Base-by-base conservation (phyloP, 202 grass and related monocot genomes). In the Eragrostis tef region DNA sequence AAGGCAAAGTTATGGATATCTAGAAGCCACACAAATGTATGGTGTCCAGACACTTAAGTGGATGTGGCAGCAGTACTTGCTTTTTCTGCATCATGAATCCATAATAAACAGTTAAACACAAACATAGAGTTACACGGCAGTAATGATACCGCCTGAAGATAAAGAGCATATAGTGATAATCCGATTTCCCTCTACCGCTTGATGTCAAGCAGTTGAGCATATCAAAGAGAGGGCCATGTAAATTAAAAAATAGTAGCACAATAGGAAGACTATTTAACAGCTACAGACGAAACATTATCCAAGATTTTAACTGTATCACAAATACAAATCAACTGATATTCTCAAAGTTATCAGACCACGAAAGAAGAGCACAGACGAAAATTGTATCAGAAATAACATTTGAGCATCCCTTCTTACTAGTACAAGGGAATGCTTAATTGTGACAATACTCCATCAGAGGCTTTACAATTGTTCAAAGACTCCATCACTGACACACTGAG, bases 341-440 rank as follows among this genome's bases (percentile, higher is more conserved):
- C 51, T 58, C 63, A n/a, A 61, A 72, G 43, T 73, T 52, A 72
- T 27, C 44, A 70, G 22, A 80, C 16, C 21, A 41, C 25, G 70
- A 20, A 16, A 59, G 9, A 50, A 39, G 44, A 77, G 54, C 24
- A 9, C 39, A 57, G 6, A 44, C 19, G 17, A 82, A 68, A 66
- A 64, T 17, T 57, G 75, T 71, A 54, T 43, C 48, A 77, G 26
- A 71, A 89, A 48, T 42, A 48, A 89, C n/a, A 39, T 57, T 65
- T 22, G 11, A 75, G 7, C 57, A 77, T 81, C 36, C 36, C 6
- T 71, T 88, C 63, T 71, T 57, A 75, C 65, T 51, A 78, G 78
- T 79, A 83, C 82, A 77, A 59, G 57, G 42, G 58, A 77, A 78
- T 78, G 39, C 41, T 75, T 67, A 76, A 73, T 83, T 47, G 60